These are phyloP conservation scores for Diaporthe ilicicola DNA, from an alignment of 2,329 filamentous ascomycete species.

Conservation along the genomic window DNA sequence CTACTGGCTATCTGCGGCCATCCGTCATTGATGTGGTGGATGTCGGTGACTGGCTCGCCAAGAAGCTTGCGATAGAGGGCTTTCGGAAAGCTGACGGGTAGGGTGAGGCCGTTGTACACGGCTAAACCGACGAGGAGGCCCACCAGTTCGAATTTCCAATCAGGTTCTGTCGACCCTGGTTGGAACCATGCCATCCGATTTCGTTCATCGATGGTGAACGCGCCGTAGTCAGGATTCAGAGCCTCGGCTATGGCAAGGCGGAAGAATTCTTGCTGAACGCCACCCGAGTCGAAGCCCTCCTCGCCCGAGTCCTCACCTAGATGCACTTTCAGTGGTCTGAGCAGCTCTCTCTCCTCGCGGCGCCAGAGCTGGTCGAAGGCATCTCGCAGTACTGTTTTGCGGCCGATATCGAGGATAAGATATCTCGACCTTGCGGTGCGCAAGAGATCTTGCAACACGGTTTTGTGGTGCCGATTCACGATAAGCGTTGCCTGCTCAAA, in stretches of 20 bases:
- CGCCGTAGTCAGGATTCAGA: conserved; percentile 78
- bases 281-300: conserved; percentile 90
- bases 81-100: conserved; percentile 88
- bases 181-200: conserved; percentile 90
- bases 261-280: conserved; percentile 97
- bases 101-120: conserved; percentile 89
- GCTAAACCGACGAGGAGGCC: conserved; percentile 90
- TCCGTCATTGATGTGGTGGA: conserved; percentile 83
- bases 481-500: conserved; percentile 63
- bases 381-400: conserved; percentile 74
- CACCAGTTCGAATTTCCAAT: conserved; percentile 90
- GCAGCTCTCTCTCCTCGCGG: conserved; percentile 80
- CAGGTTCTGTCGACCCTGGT: conserved; percentile 80
- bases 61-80: conserved; percentile 85
- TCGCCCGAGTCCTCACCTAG: conserved; percentile 85
- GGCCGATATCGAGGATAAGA: conserved; percentile 73
- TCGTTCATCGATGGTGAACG: conserved; percentile 79
- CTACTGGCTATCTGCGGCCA: conserved; percentile 86
- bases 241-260: conserved; percentile 82
- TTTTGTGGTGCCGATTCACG: conserved; percentile 65
- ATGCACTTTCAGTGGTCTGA: conserved; percentile 87
- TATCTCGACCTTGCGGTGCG: conserved; percentile 75
- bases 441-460: conserved; percentile 69
- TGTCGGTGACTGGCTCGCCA: conserved; percentile 70
- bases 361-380: conserved; percentile 91